phyloP scores from a whole-genome alignment of 1,284 basidiomycete genomes.

The Ceratobasidium sp. region DNA sequence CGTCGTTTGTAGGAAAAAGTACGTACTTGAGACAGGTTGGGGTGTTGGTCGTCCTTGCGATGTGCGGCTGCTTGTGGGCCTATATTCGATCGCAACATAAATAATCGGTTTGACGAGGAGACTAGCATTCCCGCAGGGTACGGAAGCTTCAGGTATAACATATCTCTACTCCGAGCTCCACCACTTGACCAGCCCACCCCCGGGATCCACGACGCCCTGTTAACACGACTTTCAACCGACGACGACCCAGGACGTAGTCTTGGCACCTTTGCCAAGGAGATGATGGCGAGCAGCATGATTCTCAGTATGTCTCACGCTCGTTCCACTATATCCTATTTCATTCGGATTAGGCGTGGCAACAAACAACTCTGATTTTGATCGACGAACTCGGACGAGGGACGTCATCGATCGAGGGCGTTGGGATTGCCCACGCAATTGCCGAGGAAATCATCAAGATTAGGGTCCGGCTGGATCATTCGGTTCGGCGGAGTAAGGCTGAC shows the following conservation, averaged over 20 bases:
- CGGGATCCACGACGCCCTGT: slow-evolving; percentile 82
- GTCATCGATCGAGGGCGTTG: slow-evolving; percentile 85
- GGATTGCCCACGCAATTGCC: slow-evolving; percentile 91
- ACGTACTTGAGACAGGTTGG: slow-evolving; percentile 93
- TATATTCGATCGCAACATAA: neutral
- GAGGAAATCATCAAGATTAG: slow-evolving; percentile 82
- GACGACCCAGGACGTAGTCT: slow-evolving; percentile 88
- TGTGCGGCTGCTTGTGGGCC: slow-evolving; percentile 81
- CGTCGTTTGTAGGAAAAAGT: slow-evolving; percentile 74
- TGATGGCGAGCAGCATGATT: slow-evolving; percentile 92
- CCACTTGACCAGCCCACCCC: slow-evolving; percentile 29
- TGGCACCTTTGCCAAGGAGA: slow-evolving; percentile 94
- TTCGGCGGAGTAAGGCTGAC: neutral
- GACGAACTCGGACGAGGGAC: slow-evolving; percentile 94
- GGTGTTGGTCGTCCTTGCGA: slow-evolving; percentile 83
- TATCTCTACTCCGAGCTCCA: neutral
- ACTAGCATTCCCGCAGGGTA: slow-evolving; percentile 84
- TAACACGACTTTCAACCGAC: slow-evolving; percentile 91
- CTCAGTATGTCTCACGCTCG: slow-evolving; percentile 63
- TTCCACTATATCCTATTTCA: slow-evolving; percentile 7
- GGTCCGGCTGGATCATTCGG: slow-evolving; percentile 57
- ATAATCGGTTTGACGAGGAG: neutral
- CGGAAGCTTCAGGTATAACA: slow-evolving; percentile 76
- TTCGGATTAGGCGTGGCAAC: slow-evolving; percentile 75
- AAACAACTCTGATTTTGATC: slow-evolving; percentile 77